Evolutionary conservation across 345 rosid genomes (phyloP).

Genomic region (Pseudoturritis turrita): DNA sequence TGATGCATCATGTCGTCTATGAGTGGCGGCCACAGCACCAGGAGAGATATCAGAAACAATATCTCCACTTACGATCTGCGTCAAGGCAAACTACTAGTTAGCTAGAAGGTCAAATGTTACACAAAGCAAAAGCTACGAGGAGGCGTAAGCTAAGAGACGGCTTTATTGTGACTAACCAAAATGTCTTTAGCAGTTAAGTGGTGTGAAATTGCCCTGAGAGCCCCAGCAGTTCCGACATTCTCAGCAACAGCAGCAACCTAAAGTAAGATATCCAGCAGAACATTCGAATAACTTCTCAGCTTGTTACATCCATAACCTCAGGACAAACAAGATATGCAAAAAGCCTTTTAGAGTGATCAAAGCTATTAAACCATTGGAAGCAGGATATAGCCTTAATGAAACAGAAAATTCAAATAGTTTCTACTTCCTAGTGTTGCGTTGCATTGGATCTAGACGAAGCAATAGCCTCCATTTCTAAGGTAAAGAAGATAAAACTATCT

Average conservation of each 20-base stretch:
- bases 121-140: neutral
- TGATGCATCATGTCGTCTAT: conserved; percentile 84
- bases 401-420: neutral
- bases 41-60: conserved; percentile 96
- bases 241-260: conserved; percentile 93
- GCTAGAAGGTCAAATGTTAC: neutral
- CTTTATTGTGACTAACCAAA: conserved; percentile 51
- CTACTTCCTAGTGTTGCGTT: neutral
- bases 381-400: neutral
- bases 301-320: neutral
- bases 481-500: neutral
- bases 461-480: neutral
- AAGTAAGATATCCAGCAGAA: neutral
- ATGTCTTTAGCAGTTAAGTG: conserved; percentile 89
- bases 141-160: conserved; percentile 5
- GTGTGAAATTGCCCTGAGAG: conserved; percentile 81
- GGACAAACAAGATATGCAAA: neutral
- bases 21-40: conserved; percentile 88
- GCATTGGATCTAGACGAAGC: conserved; percentile 2
- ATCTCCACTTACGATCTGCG: conserved; percentile 94
- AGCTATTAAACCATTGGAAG: neutral
- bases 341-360: neutral
- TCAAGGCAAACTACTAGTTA: conserved; percentile 18
- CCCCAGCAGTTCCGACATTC: conserved; percentile 94
- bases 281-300: neutral